Conservation (phyloP, 495 filamentous ascomycete species). For the Penicillium herquei region DNA sequence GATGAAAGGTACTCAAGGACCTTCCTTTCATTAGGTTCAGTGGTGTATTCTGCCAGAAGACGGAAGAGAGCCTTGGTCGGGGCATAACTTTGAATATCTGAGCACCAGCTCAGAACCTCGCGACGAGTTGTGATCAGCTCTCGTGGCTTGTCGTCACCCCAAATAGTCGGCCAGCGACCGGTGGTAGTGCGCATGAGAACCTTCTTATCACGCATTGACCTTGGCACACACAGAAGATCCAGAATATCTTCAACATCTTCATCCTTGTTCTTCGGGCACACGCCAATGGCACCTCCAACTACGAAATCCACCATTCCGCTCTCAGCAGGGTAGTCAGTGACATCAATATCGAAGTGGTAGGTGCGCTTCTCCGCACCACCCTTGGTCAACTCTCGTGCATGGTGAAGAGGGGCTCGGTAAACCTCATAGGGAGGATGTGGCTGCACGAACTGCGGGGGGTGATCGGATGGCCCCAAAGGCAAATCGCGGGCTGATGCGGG, state of each 20-base stretch:
- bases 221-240: constrained; percentile 73
- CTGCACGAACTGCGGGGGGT: constrained; percentile 86
- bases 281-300: constrained; percentile 92
- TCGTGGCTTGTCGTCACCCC: constrained; percentile 86
- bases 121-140: constrained; percentile 83
- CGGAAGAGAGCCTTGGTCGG: constrained; percentile 88
- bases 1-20: constrained; percentile 81
- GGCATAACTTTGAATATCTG: constrained; percentile 87
- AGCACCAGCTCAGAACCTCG: constrained; percentile 92
- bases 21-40: constrained; percentile 78
- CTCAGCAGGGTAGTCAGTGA: constrained; percentile 91
- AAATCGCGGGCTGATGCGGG: constrained; percentile 36
- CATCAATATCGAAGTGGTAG: constrained; percentile 94
- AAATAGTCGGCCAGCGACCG: constrained; percentile 95
- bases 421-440: constrained; percentile 94
- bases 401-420: constrained; percentile 77
- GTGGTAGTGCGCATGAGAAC: constrained; percentile 71
- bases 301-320: constrained; percentile 84
- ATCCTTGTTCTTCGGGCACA: constrained; percentile 81
- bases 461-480: constrained; percentile 39
- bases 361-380: constrained; percentile 95
- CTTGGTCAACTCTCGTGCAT: constrained; percentile 81
- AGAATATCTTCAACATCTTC: constrained; percentile 79
- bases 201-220: constrained; percentile 75
- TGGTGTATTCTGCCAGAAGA: constrained; percentile 79